These are phyloP conservation scores for Kentomonas sorsogonicus DNA, from an alignment of 208 protist genomes.

Conservation along the genomic window DNA sequence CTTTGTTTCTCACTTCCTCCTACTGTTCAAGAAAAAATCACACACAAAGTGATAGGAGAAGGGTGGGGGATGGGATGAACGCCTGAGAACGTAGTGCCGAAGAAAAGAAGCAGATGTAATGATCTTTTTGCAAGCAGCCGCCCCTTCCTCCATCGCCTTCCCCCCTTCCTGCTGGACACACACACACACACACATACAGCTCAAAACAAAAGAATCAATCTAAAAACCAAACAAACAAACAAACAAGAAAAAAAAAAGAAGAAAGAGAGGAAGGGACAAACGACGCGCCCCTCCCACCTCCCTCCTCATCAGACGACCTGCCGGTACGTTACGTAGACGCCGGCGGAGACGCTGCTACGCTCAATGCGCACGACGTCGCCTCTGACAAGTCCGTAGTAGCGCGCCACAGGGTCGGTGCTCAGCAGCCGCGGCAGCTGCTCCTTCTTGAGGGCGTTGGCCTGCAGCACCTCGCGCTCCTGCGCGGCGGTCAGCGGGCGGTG, in stretches of 20 bases:
- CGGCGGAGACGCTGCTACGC: constrained; percentile 94
- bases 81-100: not conserved
- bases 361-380: constrained; percentile 96
- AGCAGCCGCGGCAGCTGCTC: constrained; percentile 95
- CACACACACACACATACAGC: not conserved
- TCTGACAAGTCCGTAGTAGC: constrained; percentile 92
- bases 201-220: not conserved
- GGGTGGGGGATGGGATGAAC: not conserved
- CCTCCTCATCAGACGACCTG: constrained; percentile 89
- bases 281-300: too few relatives aligned
- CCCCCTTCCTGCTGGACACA: not conserved
- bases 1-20: not conserved
- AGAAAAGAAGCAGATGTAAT: constrained; percentile 7
- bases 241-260: not conserved
- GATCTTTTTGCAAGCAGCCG: not conserved
- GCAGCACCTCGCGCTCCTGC: constrained; percentile 86
- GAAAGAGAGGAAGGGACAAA: not conserved
- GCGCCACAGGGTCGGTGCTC: constrained; percentile 92
- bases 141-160: not conserved
- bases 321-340: constrained; percentile 97
- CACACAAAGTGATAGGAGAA: constrained; percentile 3
- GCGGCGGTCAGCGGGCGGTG: constrained; percentile 87
- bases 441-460: constrained; percentile 91
- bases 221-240: constrained; percentile 2
- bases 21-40: too few relatives aligned